A percentile compares a stretch with the other conserved stretches of the same genome.
phyloP scores from a whole-genome alignment of 345 rosid species.

The Euclidium syriacum region DNA sequence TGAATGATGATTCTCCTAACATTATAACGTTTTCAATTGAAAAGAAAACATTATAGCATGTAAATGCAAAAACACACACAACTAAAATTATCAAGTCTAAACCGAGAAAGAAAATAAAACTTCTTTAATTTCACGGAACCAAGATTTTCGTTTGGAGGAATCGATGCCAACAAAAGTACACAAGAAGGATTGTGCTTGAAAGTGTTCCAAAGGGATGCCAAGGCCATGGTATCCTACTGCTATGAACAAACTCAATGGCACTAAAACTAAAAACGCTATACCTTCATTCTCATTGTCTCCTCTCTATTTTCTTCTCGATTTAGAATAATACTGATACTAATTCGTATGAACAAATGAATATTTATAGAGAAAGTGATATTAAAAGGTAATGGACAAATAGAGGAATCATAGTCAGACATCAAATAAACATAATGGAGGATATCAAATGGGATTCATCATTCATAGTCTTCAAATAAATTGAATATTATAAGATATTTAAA shows the following conservation, averaged over 20 bases:
- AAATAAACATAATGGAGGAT: slow-evolving; percentile 18
- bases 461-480: no score
- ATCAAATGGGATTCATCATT: no score
- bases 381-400: slow-evolving; percentile 21
- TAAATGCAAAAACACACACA: neutral
- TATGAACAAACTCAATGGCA: slow-evolving; percentile 25
- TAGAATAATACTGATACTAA: neutral
- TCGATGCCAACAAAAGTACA: slow-evolving; percentile 30
- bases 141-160: slow-evolving; percentile 26
- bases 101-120: neutral
- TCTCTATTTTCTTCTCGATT: neutral
- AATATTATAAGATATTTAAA: no score
- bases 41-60: no score
- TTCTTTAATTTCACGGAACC: slow-evolving; percentile 33
- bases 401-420: slow-evolving; percentile 33
- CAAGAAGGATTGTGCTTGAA: slow-evolving; percentile 28
- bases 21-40: no score
- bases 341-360: neutral
- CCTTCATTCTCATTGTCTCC: slow-evolving; percentile 5
- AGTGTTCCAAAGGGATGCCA: slow-evolving; percentile 26
- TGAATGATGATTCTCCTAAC: no score
- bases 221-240: slow-evolving; percentile 28
- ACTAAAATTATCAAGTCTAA: neutral
- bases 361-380: neutral
- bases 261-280: slow-evolving; percentile 21